phyloP scores from a whole-genome alignment of 176 grass and related monocot genomes.

The Aegilops longissima region DNA sequence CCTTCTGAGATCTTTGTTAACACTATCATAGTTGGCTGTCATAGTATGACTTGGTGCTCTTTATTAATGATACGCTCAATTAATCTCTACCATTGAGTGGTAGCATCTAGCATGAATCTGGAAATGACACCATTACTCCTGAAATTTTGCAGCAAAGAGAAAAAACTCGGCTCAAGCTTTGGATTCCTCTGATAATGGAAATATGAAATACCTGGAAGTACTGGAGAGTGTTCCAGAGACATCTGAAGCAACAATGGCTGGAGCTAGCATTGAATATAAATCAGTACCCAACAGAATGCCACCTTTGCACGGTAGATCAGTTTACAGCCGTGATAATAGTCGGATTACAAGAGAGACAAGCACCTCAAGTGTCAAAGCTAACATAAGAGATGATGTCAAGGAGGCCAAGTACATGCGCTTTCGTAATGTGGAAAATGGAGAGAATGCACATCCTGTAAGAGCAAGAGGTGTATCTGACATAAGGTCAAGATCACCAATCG shows the following conservation, averaged over 20 bases:
- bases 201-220: slow-evolving; percentile 74
- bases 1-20: slow-evolving; percentile 13
- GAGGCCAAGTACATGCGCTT: slow-evolving; percentile 48
- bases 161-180: slow-evolving; percentile 38
- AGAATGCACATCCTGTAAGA: slow-evolving; percentile 30
- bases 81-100: neutral
- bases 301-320: slow-evolving; percentile 29
- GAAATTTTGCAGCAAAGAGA: slow-evolving; percentile 66
- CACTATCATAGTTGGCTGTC: neutral
- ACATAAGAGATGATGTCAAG: slow-evolving; percentile 26
- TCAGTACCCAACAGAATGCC: slow-evolving; percentile 17
- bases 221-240: slow-evolving; percentile 38
- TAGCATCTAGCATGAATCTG: neutral
- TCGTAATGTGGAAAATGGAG: slow-evolving; percentile 44
- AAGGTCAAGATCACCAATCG: slow-evolving; percentile 9
- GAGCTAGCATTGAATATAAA: slow-evolving; percentile 20
- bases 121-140: slow-evolving; percentile 16
- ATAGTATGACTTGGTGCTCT: neutral
- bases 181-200: slow-evolving; percentile 49
- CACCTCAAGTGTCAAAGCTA: slow-evolving; percentile 31
- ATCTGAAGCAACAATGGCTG: slow-evolving; percentile 36
- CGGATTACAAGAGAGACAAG: slow-evolving; percentile 28
- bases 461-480: slow-evolving; percentile 39
- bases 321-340: slow-evolving; percentile 26
- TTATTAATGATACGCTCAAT: slow-evolving; percentile 12